Evolutionary conservation across 164 flowering plant species (phyloP).

Genomic region (Umbellularia californica): DNA sequence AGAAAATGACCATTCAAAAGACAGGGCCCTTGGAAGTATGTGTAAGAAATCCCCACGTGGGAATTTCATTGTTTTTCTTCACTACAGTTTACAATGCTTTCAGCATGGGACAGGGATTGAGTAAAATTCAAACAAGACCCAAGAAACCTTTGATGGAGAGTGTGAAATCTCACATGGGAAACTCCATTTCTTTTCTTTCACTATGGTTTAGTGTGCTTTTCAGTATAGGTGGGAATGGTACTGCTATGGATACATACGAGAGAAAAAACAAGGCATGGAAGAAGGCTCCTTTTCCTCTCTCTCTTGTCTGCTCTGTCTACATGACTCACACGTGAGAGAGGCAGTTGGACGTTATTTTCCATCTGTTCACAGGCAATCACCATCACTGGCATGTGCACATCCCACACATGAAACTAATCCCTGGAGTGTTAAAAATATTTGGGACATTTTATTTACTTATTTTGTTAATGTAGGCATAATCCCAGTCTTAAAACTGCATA

Average conservation of each 20-base stretch:
- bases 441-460: no score
- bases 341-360: not conserved
- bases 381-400: no score
- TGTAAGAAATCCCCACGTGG: not conserved
- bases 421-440: no score
- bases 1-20: no score
- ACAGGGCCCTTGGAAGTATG: no score
- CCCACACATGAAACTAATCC: no score
- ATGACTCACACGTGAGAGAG: not conserved
- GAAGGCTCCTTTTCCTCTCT: not conserved
- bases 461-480: not conserved
- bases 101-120: not conserved
- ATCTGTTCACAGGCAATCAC: not conserved
- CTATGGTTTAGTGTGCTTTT: not conserved
- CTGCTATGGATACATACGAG: not conserved
- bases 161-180: not conserved
- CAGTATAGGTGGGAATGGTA: not conserved
- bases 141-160: no score
- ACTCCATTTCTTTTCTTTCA: not conserved
- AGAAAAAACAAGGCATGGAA: not conserved
- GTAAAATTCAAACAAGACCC: no score
- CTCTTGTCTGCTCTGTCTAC: not conserved
- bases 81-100: not conserved
- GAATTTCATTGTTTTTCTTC: not conserved
- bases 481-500: not conserved